Conservation (phyloP, 78 protist genomes). For the Protostelium mycophagum region DNA sequence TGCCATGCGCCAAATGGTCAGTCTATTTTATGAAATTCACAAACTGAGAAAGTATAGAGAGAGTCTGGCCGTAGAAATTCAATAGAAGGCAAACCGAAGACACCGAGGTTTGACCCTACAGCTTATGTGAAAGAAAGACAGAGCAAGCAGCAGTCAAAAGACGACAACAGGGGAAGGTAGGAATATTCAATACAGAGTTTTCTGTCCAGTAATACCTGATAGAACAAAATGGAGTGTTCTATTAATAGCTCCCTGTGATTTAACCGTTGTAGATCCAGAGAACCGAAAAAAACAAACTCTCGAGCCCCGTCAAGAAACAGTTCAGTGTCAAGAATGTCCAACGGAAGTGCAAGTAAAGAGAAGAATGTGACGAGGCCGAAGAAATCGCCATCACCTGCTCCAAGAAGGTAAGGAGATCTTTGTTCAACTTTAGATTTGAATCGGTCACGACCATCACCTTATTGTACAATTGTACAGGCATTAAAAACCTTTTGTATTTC, state of each 20-base stretch:
- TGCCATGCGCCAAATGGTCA: background rate
- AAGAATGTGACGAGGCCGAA: background rate
- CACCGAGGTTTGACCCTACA: conserved; percentile 1
- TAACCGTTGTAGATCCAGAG: background rate
- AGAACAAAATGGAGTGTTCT: no score
- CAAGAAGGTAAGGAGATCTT: background rate
- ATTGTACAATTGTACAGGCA: no score
- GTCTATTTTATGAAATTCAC: background rate
- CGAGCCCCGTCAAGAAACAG: background rate
- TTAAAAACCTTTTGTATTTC: no score
- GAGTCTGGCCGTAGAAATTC: background rate
- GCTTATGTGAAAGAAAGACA: conserved; percentile 1
- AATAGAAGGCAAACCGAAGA: background rate
- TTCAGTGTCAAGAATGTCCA: background rate
- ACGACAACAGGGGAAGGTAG: background rate
- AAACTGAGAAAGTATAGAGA: background rate
- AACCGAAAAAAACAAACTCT: background rate
- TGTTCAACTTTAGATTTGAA: no score
- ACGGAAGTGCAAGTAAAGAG: background rate
- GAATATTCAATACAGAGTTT: background rate
- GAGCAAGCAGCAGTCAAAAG: background rate
- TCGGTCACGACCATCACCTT: no score
- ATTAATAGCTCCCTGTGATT: no score
- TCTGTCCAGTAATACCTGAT: background rate
- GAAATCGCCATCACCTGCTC: background rate